Base-by-base conservation (phyloP, 108 stramenopile species). In the Nitzschia inconspicua region DNA sequence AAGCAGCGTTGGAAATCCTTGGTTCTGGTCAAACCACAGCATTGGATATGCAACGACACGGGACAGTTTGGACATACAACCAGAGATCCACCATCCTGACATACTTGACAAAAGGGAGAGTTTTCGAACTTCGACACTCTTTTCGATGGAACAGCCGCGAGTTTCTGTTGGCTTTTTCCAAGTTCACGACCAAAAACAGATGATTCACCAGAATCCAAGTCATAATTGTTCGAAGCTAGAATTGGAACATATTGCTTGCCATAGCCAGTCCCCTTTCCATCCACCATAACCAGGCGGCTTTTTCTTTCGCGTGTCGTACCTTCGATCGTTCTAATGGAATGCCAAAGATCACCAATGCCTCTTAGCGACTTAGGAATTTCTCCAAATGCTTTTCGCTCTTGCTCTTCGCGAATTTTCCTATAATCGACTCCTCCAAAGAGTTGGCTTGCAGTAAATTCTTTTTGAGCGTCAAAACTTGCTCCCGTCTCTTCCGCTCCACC, bases 31-130 rank as follows among this genome's bases (percentile, higher is more conserved):
- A 77, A 24, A 16, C 79, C 84, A 55, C 51, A 66, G 57, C 85
- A 82, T 11, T 39, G 3, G 10, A 50, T 36, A 44, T 88, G 87
- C 0, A 74, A 60, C 26, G 73, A 75, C 7, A 74, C 40, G 3
- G 87, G 87, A 54, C 87, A 88, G 10, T 63, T 48, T 22, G 83
- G 76, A 54, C 92, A 93, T 30, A 66, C 65, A 28, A 89, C 63
- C n/a, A 93, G 37, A 4, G 43, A 29, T 36, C 92, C 92, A n/a
- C 92, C 88, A 36, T 88, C 88, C 18, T 82, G 76, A 65, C 92
- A 93, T 32, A 62, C 63, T 37, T 85, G 78, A 40, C 86, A 89
- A 44, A 72, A 60, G 35, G 63, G 72, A 41, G 86, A 77, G 49
- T 85, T 28, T 40, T 44, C 44, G 30, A 51, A 78, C 1, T 44